Evolutionary conservation across 495 filamentous ascomycete species (phyloP).

Genomic region (Penicillium waksmanii): DNA sequence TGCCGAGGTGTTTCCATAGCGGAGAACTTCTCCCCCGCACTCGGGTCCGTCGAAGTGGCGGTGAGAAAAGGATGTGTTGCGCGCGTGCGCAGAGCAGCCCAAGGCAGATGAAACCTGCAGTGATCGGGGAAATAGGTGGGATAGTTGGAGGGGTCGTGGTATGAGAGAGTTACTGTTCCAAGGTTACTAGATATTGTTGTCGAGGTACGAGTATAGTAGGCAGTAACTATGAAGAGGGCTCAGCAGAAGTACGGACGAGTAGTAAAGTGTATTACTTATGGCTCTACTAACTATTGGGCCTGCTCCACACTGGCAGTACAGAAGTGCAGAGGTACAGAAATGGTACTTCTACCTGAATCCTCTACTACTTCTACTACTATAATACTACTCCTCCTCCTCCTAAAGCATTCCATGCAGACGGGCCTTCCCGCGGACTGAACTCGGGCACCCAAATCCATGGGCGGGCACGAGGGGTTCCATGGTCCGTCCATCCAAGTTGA

Average conservation of each 20-base stretch:
- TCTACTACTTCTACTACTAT: not conserved
- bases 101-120: slow-evolving; percentile 12
- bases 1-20: slow-evolving; percentile 14
- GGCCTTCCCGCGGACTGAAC: slow-evolving; percentile 23
- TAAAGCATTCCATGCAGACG: slow-evolving; percentile 12
- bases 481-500: not conserved
- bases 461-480: slow-evolving; percentile 11
- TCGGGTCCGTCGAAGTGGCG: slow-evolving; percentile 27
- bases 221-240: no score
- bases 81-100: slow-evolving; percentile 19
- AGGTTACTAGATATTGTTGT: no score
- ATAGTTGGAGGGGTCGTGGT: not conserved
- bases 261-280: no score
- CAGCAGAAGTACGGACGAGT: no score
- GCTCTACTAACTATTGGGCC: no score
- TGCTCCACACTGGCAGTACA: not conserved
- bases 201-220: no score
- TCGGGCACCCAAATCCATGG: slow-evolving; percentile 30
- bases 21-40: slow-evolving; percentile 16
- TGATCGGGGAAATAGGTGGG: slow-evolving; percentile 1
- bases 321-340: not conserved
- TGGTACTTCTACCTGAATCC: not conserved
- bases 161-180: no score
- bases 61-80: slow-evolving; percentile 28
- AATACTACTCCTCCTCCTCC: no score